Conservation (phyloP, 345 rosid genomes). For the Populus nigra region DNA sequence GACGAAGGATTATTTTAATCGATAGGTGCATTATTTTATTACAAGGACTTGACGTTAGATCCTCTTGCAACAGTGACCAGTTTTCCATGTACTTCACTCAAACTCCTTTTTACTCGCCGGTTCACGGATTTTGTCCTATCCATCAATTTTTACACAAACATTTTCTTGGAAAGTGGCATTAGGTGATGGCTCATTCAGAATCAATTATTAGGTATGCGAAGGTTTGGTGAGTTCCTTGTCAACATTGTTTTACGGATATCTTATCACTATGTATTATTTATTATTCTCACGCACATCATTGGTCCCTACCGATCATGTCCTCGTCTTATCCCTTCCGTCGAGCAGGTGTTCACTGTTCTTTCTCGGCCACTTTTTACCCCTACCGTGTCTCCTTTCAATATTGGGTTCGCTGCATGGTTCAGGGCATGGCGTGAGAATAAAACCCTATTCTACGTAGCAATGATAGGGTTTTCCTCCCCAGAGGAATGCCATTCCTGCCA, state of each 20-base stretch:
- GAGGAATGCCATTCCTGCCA: too few species aligned
- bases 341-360: neutral
- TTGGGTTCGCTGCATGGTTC: too few species aligned
- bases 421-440: too few species aligned
- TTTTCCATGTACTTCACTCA: neutral
- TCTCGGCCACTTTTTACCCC: too few species aligned
- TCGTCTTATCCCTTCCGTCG: neutral
- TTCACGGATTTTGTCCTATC: neutral
- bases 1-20: neutral
- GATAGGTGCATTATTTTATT: conserved; percentile 3
- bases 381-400: too few species aligned
- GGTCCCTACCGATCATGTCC: neutral
- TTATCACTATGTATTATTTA: neutral
- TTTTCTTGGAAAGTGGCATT: conserved; percentile 13
- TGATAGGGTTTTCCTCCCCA: too few species aligned
- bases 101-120: neutral
- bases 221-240: conserved; percentile 5
- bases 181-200: conserved; percentile 6
- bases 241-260: neutral
- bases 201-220: conserved; percentile 1
- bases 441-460: too few species aligned
- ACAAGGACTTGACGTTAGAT: conserved; percentile 28
- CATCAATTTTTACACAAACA: neutral
- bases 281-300: neutral
- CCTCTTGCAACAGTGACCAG: conserved; percentile 20